A percentile compares a stretch with the other conserved stretches of the same genome.
Conservation (phyloP, 495 filamentous ascomycete genomes). For the Neurospora sp. region DNA sequence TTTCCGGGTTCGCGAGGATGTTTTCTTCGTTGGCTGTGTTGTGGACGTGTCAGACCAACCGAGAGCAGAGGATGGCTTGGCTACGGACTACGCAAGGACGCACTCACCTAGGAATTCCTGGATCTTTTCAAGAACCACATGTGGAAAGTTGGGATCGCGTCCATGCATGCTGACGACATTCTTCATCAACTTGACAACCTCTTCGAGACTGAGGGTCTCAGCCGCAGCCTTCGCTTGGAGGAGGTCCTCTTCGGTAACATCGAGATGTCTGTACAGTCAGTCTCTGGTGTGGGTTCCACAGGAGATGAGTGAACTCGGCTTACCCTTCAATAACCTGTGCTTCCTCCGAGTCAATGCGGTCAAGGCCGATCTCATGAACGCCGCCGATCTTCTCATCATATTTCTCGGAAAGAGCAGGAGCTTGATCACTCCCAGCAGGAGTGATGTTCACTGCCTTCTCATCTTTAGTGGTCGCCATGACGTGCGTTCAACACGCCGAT, state of each 20-base stretch:
- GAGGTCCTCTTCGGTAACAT: constrained; percentile 21
- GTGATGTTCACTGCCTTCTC: background rate
- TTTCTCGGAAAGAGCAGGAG: background rate
- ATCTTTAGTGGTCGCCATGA: background rate
- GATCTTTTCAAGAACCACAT: constrained; percentile 14
- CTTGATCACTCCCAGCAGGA: background rate
- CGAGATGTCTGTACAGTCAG: constrained; percentile 7
- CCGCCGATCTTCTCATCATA: background rate
- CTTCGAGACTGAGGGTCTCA: constrained; percentile 16
- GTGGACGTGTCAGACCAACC: background rate
- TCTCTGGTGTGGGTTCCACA: background rate
- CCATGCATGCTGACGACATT: constrained; percentile 20
- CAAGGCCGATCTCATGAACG: background rate
- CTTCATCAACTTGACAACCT: constrained; percentile 15
- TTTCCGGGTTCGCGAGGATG: constrained; percentile 27
- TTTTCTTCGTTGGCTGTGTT: constrained; percentile 23
- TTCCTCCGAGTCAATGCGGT: background rate
- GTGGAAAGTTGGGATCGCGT: constrained; percentile 22
- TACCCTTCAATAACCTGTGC: background rate
- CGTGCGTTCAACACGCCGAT: background rate
- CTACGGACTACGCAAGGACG: background rate
- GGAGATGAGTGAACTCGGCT: background rate
- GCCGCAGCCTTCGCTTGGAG: constrained; percentile 20
- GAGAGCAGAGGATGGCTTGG: background rate
- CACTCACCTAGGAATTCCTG: constrained; percentile 15